These are phyloP conservation scores for Immersiella caudata DNA, from an alignment of 495 filamentous ascomycete species.

Conservation along the genomic window DNA sequence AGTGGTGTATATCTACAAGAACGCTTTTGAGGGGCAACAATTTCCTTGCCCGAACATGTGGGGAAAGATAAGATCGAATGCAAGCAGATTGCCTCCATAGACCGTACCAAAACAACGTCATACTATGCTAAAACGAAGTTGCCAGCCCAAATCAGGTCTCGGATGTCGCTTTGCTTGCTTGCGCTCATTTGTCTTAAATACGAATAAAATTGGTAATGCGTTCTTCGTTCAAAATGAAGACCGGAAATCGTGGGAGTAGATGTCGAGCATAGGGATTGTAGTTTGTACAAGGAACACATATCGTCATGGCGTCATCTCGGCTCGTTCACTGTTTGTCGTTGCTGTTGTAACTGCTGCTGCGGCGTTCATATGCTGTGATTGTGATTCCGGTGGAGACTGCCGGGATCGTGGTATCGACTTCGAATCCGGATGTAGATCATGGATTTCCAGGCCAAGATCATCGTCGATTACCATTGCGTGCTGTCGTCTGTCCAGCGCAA, in stretches of 20 bases:
- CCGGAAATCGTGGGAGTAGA: not conserved
- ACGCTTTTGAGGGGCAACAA: not conserved
- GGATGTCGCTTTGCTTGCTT: not conserved
- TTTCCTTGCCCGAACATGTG: not conserved
- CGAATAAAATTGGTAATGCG: not conserved
- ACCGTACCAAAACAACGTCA: not conserved
- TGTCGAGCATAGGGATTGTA: not conserved
- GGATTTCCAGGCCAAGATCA: slow-evolving; percentile 18
- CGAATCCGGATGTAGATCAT: not conserved
- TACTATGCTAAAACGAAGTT: not conserved
- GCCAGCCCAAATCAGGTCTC: not conserved
- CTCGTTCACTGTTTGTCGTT: not conserved
- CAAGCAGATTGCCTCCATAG: not conserved
- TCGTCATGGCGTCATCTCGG: not conserved
- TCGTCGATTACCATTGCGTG: slow-evolving; percentile 16
- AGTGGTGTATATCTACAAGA: not conserved
- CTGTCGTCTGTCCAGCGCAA: not conserved
- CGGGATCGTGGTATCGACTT: not conserved
- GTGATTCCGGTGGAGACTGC: not conserved
- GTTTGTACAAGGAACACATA: not conserved
- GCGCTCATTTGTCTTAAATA: not conserved
- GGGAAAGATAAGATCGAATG: not conserved
- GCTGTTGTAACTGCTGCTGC: not conserved
- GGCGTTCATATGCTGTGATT: not conserved
- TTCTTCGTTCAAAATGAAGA: not conserved